Evolutionary conservation across 257 asterid genomes (phyloP).

Genomic region (Lycium ferocissimum): DNA sequence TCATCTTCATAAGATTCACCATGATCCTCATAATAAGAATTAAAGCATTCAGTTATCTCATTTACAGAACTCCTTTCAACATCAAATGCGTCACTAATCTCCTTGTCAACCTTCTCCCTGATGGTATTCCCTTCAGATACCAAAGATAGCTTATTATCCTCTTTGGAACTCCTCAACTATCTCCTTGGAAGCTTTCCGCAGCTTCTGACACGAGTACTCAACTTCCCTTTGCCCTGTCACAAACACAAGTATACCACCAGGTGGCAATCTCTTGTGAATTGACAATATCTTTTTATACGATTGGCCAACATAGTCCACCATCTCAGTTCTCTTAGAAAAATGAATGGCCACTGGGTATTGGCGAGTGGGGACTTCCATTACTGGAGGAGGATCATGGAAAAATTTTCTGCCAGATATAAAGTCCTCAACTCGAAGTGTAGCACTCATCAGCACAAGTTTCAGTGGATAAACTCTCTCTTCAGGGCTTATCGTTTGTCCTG

Average conservation of each 20-base stretch:
- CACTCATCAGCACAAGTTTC: constrained; percentile 95
- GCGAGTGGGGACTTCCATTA: constrained; percentile 85
- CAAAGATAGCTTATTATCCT: constrained; percentile 40
- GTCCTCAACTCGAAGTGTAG: constrained; percentile 91
- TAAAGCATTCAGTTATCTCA: constrained; percentile 74
- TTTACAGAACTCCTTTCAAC: constrained; percentile 51
- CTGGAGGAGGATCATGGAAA: constrained; percentile 76
- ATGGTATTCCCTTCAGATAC: constrained; percentile 44
- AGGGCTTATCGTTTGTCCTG: constrained; percentile 59
- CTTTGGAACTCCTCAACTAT: constrained; percentile 47
- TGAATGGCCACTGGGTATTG: constrained; percentile 86
- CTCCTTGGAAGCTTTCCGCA: constrained; percentile 65
- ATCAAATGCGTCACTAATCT: constrained; percentile 83
- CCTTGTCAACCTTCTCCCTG: constrained; percentile 62
- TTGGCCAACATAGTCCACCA: constrained; percentile 81
- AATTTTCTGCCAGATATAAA: constrained; percentile 66
- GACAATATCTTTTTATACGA: constrained; percentile 85
- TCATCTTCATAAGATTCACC: constrained; percentile 59
- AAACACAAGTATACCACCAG: constrained; percentile 95
- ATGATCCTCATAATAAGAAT: constrained; percentile 61
- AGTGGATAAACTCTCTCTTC: constrained; percentile 70
- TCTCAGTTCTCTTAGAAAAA: constrained; percentile 87
- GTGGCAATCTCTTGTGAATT: constrained; percentile 89
- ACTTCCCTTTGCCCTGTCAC: constrained; percentile 97
- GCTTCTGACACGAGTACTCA: constrained; percentile 73